Conservation (phyloP, 179 eudicot genomes). For the Camellia oleifera region DNA sequence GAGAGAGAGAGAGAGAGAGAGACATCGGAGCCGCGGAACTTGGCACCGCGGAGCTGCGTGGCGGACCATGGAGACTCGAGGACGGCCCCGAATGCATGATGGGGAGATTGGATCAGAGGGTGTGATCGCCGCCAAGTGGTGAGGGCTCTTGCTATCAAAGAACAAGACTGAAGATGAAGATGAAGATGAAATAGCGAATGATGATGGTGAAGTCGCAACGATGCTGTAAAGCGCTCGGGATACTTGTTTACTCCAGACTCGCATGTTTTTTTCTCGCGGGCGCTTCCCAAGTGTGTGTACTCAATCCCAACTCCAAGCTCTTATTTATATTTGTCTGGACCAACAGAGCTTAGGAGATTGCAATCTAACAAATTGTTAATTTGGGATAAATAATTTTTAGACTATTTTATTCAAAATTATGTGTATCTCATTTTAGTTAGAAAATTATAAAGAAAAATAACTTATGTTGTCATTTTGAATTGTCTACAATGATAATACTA, state of each 20-base stretch:
- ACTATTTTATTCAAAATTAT: too few species aligned
- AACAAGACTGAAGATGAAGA: not conserved
- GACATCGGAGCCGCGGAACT: slow-evolving; percentile 41
- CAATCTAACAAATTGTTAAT: too few species aligned
- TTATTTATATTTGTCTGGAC: too few species aligned
- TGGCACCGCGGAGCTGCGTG: slow-evolving; percentile 45
- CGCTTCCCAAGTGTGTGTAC: too few species aligned
- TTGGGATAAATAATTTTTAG: too few species aligned
- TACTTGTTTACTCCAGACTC: slow-evolving; percentile 3
- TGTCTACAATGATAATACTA: too few species aligned
- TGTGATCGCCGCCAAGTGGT: slow-evolving; percentile 6
- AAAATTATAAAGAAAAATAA: too few species aligned
- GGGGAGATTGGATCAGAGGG: slow-evolving; percentile 11
- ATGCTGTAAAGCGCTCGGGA: slow-evolving; percentile 10
- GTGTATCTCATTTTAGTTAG: too few species aligned
- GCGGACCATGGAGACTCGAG: slow-evolving; percentile 39
- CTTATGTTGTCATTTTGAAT: too few species aligned
- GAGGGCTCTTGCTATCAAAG: slow-evolving; percentile 8
- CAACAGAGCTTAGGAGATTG: too few species aligned
- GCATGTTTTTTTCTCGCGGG: not conserved
- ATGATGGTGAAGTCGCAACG: not conserved
- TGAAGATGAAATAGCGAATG: not conserved
- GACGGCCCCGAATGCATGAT: slow-evolving; percentile 3
- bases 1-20: not conserved
- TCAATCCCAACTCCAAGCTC: too few species aligned